phyloP scores from a whole-genome alignment of 495 filamentous ascomycete species.

The Astrothelium macrocarpum region DNA sequence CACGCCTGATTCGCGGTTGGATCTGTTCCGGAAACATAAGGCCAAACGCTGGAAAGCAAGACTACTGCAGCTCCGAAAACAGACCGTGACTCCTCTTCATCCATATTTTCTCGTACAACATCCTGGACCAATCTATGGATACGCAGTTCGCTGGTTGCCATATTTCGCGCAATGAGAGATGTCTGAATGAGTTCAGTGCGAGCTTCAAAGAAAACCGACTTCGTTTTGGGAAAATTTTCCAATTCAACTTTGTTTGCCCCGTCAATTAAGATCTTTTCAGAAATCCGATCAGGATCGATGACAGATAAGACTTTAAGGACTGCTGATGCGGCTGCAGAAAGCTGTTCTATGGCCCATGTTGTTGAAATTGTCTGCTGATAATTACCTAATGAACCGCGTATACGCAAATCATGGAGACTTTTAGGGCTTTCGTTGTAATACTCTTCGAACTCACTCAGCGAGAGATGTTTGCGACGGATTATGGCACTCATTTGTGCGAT shows the following conservation, averaged over 20 bases:
- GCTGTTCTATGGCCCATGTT: conserved; percentile 3
- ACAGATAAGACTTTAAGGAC: conserved; percentile 1
- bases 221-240: conserved; percentile 3
- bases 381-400: neutral
- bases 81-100: neutral
- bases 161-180: neutral
- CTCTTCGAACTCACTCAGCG: neutral
- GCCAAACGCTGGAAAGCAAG: conserved; percentile 4
- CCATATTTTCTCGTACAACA: neutral
- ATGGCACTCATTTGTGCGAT: conserved; percentile 6
- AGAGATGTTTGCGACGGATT: neutral
- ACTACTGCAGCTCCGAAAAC: neutral
- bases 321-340: neutral
- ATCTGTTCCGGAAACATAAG: conserved; percentile 4
- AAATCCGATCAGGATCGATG: neutral
- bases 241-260: neutral
- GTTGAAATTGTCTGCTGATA: conserved; percentile 1
- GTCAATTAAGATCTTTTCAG: neutral
- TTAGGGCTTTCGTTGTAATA: conserved; percentile 1
- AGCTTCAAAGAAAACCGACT: neutral
- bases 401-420: neutral
- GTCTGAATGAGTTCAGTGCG: conserved; percentile 5
- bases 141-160: conserved; percentile 2
- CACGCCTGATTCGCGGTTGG: neutral
- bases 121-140: neutral